A percentile compares a stretch with the other conserved stretches of the same genome.
Conservation (phyloP, 2,329 filamentous ascomycete species). For the Cercospora berteroae region DNA sequence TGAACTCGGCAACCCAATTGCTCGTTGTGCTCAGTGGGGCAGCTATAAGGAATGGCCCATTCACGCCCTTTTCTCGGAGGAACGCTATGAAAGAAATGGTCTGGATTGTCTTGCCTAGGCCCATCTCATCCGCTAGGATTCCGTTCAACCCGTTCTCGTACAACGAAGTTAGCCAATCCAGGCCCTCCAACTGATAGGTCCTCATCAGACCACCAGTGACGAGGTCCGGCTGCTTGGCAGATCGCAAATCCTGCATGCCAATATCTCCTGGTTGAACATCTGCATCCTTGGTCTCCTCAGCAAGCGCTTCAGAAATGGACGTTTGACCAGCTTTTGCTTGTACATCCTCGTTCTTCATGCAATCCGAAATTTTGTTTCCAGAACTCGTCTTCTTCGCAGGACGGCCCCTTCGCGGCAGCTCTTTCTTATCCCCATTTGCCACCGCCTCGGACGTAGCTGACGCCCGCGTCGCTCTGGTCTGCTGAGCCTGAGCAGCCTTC, state of each 20-base stretch:
- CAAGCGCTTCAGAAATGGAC: constrained; percentile 57
- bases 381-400: constrained; percentile 37
- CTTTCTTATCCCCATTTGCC: constrained; percentile 24
- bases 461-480: constrained; percentile 48
- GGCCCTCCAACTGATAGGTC: constrained; percentile 86
- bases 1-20: constrained; percentile 95
- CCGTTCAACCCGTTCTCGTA: constrained; percentile 92
- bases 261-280: constrained; percentile 60
- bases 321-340: constrained; percentile 53
- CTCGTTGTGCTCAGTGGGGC: constrained; percentile 87
- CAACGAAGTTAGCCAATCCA: constrained; percentile 83
- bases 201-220: constrained; percentile 88
- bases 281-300: constrained; percentile 57
- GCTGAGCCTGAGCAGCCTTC: constrained; percentile 45
- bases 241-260: constrained; percentile 66
- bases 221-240: constrained; percentile 81
- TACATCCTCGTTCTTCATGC: constrained; percentile 60
- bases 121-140: constrained; percentile 93
- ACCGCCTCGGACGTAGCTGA: constrained; percentile 24
- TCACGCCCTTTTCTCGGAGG: constrained; percentile 79
- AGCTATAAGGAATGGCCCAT: constrained; percentile 87
- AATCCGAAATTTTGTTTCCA: constrained; percentile 54
- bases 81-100: constrained; percentile 85
- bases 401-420: constrained; percentile 35
- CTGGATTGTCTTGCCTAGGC: constrained; percentile 86